A percentile compares a stretch with the other conserved stretches of the same genome.
These are phyloP conservation scores for Fomitiporia mediterranea DNA, from an alignment of 1,284 basidiomycete genomes.

Conservation along the genomic window DNA sequence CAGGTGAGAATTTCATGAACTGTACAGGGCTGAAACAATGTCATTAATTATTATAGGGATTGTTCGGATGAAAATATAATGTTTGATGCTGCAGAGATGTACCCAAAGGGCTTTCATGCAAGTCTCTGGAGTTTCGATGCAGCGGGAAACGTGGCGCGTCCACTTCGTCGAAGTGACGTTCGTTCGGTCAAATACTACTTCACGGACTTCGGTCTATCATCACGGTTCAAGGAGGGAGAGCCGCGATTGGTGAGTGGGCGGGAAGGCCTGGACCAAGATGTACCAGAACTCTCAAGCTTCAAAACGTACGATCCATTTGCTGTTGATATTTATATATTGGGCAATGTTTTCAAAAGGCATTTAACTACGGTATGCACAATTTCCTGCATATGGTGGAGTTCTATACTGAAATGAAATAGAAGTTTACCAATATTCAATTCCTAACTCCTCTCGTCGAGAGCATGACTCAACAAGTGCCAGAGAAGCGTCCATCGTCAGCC, in stretches of 20 bases:
- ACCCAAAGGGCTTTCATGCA: constrained; percentile 9
- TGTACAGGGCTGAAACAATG: neutral
- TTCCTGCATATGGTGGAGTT: neutral
- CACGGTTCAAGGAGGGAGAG: constrained; percentile 8
- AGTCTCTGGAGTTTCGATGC: constrained; percentile 5
- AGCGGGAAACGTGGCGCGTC: neutral
- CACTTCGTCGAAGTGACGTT: constrained; percentile 12
- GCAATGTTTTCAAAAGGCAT: neutral
- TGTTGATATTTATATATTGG: constrained; percentile 10
- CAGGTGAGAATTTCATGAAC: neutral
- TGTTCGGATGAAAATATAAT: constrained; percentile 8
- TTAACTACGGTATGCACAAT: neutral
- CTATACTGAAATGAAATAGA: neutral
- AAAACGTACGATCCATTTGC: constrained; percentile 7
- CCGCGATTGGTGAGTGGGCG: neutral
- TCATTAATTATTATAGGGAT: neutral
- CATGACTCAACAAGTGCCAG: constrained; percentile 3
- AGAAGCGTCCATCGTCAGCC: neutral
- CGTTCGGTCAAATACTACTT: constrained; percentile 27
- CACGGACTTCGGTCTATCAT: constrained; percentile 30
- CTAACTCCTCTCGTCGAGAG: constrained; percentile 8
- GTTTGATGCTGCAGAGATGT: constrained; percentile 5
- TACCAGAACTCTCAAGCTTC: neutral
- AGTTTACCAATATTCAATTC: constrained; percentile 5
- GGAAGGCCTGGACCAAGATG: neutral